Percentiles rank a stretch among this genome's conserved stretches.
phyloP scores from a whole-genome alignment of 2,329 filamentous ascomycete species.

The Xylaria sp. region DNA sequence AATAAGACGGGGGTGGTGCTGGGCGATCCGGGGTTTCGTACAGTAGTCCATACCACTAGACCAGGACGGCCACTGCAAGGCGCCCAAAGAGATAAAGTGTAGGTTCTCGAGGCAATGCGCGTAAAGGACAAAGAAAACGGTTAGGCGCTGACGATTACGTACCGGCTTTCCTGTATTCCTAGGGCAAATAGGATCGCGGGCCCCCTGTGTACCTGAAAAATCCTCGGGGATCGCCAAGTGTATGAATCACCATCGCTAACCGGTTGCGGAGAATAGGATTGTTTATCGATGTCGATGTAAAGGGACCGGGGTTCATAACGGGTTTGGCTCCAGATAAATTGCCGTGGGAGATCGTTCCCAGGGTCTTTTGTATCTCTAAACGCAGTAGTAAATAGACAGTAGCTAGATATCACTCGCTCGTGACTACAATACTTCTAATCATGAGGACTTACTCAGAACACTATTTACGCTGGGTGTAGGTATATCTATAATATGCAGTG shows the following conservation, averaged over 20 bases:
- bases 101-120: constrained; percentile 7
- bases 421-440: constrained; percentile 5
- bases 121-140: constrained; percentile 5
- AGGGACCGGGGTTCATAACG: neutral
- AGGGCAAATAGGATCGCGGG: constrained; percentile 6
- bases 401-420: constrained; percentile 5
- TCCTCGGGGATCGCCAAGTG: constrained; percentile 7
- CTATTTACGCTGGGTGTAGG: neutral
- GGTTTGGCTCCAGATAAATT: constrained; percentile 3
- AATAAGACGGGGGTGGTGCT: constrained; percentile 15
- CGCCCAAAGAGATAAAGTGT: constrained; percentile 7
- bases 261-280: constrained; percentile 11
- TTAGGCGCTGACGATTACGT: constrained; percentile 18
- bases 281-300: constrained; percentile 2
- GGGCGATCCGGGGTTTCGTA: constrained; percentile 29
- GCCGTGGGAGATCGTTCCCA: constrained; percentile 7
- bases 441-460: neutral
- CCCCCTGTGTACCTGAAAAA: neutral
- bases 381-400: neutral
- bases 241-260: constrained; percentile 17
- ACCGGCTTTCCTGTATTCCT: constrained; percentile 1
- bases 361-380: neutral
- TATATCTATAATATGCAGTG: neutral
- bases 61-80: constrained; percentile 21
- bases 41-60: constrained; percentile 1